Conservation (phyloP, 176 grass and related monocot species). For the Avena atlantica region DNA sequence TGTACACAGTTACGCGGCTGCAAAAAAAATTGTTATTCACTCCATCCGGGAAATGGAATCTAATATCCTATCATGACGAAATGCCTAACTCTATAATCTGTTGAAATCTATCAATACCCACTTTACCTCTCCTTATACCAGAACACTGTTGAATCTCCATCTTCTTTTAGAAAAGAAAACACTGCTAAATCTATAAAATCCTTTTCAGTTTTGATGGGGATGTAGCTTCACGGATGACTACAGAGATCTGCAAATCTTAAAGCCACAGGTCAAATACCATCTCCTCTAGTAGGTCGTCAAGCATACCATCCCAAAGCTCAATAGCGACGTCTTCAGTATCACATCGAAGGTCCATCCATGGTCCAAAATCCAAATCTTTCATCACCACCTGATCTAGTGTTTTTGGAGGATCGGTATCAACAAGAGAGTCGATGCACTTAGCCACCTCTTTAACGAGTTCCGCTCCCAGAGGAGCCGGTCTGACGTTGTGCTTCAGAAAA, state of each 20-base stretch:
- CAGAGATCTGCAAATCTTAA: conserved; percentile 45
- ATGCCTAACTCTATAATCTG: conserved; percentile 35
- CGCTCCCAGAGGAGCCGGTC: conserved; percentile 47
- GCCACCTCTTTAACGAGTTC: conserved; percentile 61
- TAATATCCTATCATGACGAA: conserved; percentile 24
- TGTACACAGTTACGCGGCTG: conserved; percentile 18
- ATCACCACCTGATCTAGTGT: conserved; percentile 60
- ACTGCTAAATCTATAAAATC: conserved; percentile 23
- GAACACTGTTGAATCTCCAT: conserved; percentile 13
- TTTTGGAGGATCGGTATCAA: conserved; percentile 45
- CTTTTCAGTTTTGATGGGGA: conserved; percentile 35
- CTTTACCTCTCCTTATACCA: conserved; percentile 40
- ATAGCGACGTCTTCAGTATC: conserved; percentile 47
- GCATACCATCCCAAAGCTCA: conserved; percentile 64
- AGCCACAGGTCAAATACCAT: conserved; percentile 74
- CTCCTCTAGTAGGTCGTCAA: conserved; percentile 84
- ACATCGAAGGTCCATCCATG: conserved; percentile 65
- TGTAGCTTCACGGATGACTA: conserved; percentile 20
- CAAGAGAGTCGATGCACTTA: conserved; percentile 58
- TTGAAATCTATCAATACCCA: conserved; percentile 28
- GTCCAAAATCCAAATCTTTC: conserved; percentile 65
- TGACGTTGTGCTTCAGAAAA: conserved; percentile 60
- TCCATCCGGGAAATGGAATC: conserved; percentile 29
- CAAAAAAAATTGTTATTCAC: conserved; percentile 28
- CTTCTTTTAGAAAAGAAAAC: conserved; percentile 40